These are phyloP conservation scores for Starmerella bombi DNA, from an alignment of 805 yeast genomes.

Conservation along the genomic window DNA sequence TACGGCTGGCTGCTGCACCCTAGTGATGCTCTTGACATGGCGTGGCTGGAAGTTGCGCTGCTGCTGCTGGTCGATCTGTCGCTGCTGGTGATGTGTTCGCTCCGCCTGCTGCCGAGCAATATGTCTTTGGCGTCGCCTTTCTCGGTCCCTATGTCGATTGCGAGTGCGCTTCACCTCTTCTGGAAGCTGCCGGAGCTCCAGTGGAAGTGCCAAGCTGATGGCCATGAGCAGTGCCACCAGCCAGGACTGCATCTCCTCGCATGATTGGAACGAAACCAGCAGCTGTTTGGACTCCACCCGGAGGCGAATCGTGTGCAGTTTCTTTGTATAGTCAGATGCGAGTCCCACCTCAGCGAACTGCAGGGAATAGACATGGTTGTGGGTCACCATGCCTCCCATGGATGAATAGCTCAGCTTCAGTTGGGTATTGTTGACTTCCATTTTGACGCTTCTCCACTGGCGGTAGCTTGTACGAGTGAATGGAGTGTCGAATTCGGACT, in stretches of 20 bases:
- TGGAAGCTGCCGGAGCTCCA: slow-evolving; percentile 59
- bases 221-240: slow-evolving; percentile 58
- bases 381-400: slow-evolving; percentile 26
- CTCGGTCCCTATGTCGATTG: slow-evolving; percentile 14
- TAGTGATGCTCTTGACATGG: too few relatives aligned
- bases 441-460: slow-evolving; percentile 54
- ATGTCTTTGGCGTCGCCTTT: slow-evolving; percentile 8
- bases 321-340: slow-evolving; percentile 72
- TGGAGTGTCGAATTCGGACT: slow-evolving; percentile 67
- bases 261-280: slow-evolving; percentile 47
- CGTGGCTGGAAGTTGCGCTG: too few relatives aligned
- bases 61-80: too few relatives aligned
- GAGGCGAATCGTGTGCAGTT: slow-evolving; percentile 34
- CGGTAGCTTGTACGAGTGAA: slow-evolving; percentile 54
- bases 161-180: slow-evolving; percentile 31
- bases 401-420: slow-evolving; percentile 42
- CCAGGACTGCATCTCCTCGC: slow-evolving; percentile 68
- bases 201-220: slow-evolving; percentile 65
- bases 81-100: too few relatives aligned
- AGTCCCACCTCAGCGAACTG: slow-evolving; percentile 77
- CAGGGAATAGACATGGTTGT: slow-evolving; percentile 40
- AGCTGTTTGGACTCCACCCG: slow-evolving; percentile 78
- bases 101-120: neutral
- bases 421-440: slow-evolving; percentile 80
- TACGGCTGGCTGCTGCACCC: too few relatives aligned